These are phyloP conservation scores for Alliaria petiolata DNA, from an alignment of 345 rosid species.

Conservation along the genomic window DNA sequence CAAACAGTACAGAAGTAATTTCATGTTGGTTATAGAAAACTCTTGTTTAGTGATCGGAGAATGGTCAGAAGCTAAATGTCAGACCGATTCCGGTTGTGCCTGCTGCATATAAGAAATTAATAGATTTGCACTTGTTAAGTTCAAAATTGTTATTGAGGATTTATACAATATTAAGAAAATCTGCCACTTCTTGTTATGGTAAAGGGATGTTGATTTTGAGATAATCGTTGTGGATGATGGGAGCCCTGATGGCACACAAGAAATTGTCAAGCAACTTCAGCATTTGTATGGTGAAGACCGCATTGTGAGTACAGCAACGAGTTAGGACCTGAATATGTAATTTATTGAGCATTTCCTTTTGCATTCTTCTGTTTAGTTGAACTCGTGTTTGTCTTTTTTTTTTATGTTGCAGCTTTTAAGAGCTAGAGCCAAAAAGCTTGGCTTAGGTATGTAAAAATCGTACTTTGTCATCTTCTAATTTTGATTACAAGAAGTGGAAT, in stretches of 20 bases:
- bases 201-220: slow-evolving; percentile 80
- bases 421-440: slow-evolving; percentile 89
- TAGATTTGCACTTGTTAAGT: neutral
- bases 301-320: slow-evolving; percentile 46
- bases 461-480: neutral
- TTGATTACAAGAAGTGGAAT: neutral
- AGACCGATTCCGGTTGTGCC: neutral
- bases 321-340: neutral
- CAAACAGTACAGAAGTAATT: neutral
- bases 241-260: slow-evolving; percentile 97
- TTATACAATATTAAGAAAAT: neutral
- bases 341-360: neutral
- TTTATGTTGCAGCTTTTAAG: slow-evolving; percentile 61
- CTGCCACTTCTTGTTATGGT: neutral
- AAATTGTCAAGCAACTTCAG: slow-evolving; percentile 76
- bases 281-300: slow-evolving; percentile 74
- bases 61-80: neutral
- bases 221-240: slow-evolving; percentile 93
- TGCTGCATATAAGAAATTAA: neutral
- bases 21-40: neutral
- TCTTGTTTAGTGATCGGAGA: slow-evolving; percentile 1
- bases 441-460: slow-evolving; percentile 55
- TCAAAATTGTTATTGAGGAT: neutral
- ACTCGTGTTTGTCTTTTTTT: slow-evolving; percentile 20
- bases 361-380: neutral